A percentile compares a stretch with the other conserved stretches of the same genome.
These are phyloP conservation scores for Lipomyces sp. DNA, from an alignment of 805 yeast genomes.

Conservation along the genomic window DNA sequence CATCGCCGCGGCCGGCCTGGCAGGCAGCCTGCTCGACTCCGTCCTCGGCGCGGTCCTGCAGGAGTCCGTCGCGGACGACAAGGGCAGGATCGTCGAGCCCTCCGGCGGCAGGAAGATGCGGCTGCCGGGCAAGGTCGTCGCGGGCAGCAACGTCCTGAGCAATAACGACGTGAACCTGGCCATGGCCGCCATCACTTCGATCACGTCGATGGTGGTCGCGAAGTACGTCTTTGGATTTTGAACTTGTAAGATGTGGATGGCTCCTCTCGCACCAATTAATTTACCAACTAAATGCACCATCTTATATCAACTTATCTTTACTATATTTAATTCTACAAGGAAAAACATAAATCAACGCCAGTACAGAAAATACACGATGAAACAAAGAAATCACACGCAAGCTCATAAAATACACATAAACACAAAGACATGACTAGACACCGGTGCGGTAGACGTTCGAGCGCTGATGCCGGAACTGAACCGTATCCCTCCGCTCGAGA, in stretches of 20 bases:
- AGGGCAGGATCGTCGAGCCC: conserved; percentile 41
- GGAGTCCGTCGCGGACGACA: conserved; percentile 38
- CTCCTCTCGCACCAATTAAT: too few relatives aligned
- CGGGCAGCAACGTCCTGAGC: conserved; percentile 41
- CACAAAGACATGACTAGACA: conserved; percentile 39
- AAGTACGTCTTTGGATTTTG: conserved; percentile 5
- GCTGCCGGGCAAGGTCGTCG: conserved; percentile 31
- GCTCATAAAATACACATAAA: background rate
- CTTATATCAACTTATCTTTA: too few relatives aligned
- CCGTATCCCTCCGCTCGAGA: conserved; percentile 81
- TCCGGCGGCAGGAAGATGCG: conserved; percentile 33
- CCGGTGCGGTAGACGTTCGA: conserved; percentile 75
- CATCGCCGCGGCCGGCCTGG: conserved; percentile 38
- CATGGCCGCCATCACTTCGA: conserved; percentile 38
- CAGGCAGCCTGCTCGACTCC: conserved; percentile 45
- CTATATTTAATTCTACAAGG: too few relatives aligned
- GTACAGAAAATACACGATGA: background rate
- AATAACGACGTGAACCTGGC: conserved; percentile 42
- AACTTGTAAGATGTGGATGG: too few relatives aligned
- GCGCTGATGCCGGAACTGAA: conserved; percentile 83
- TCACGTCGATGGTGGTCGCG: conserved; percentile 35
- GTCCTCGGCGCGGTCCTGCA: conserved; percentile 45
- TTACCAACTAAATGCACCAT: too few relatives aligned
- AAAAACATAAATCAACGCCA: background rate
- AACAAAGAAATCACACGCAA: too few relatives aligned